These are phyloP conservation scores for Mycena kentingensis DNA, from an alignment of 768 basidiomycete species.

Conservation along the genomic window DNA sequence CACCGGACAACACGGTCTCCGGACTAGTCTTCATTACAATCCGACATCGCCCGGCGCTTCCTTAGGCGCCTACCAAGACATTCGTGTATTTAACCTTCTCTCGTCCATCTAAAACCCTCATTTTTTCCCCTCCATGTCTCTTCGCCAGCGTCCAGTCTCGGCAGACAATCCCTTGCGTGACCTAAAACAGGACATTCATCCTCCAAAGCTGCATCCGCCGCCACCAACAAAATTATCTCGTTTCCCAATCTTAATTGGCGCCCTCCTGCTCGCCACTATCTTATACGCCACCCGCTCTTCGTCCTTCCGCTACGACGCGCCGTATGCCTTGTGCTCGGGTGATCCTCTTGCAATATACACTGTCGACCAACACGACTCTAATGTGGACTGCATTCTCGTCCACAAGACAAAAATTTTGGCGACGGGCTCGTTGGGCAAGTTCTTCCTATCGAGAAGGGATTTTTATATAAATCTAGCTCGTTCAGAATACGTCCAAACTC, in stretches of 20 bases:
- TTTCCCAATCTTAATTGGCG: slow-evolving; percentile 2
- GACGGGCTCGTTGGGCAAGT: slow-evolving; percentile 59
- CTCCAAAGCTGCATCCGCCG: neutral
- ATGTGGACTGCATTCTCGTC: slow-evolving; percentile 66
- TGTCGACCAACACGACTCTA: slow-evolving; percentile 55
- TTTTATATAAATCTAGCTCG: slow-evolving; percentile 6
- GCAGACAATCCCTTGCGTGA: slow-evolving; percentile 4
- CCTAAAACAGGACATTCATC: slow-evolving; percentile 5
- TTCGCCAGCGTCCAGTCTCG: slow-evolving; percentile 18
- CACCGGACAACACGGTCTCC: too few species aligned
- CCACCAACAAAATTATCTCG: slow-evolving; percentile 4
- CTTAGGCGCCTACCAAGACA: neutral
- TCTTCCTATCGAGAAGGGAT: neutral
- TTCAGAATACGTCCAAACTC: slow-evolving; percentile 44
- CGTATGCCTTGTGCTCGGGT: slow-evolving; percentile 66
- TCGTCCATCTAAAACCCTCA: neutral
- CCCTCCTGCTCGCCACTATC: too few species aligned
- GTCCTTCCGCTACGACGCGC: slow-evolving; percentile 2
- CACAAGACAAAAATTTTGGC: slow-evolving; percentile 51
- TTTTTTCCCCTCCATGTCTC: slow-evolving; percentile 7
- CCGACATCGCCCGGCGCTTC: too few species aligned
- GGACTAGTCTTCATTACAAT: too few species aligned
- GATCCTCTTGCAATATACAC: slow-evolving; percentile 59
- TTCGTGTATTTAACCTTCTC: neutral
- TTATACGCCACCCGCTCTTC: too few species aligned